Base-by-base conservation (phyloP, 2,329 filamentous ascomycete genomes). In the Colletotrichum liaoningense region DNA sequence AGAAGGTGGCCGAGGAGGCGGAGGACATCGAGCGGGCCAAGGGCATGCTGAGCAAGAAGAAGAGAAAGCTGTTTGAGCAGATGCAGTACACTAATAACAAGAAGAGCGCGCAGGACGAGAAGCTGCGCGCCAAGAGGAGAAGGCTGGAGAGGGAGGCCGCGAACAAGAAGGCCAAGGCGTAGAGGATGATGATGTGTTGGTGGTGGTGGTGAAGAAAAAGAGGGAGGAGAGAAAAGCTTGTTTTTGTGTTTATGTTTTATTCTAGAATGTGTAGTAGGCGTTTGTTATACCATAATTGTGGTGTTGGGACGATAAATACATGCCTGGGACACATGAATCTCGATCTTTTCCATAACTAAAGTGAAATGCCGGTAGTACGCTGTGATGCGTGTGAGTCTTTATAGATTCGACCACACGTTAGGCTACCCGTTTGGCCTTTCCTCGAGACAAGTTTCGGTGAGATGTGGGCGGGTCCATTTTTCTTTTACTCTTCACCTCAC, bases 1-100 rank as follows among this genome's bases (percentile, higher is more conserved):
- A 93, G 86, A 92, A 94, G 84, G 90, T 91, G 46, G 90, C 91
- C 73, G 88, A 92, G 79, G 94, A 97, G 80, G 92, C 93, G 4
- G 97, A 98, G 83, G 95, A 98, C 79, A 84, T 97, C 72, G 95
- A 98, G 83, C 90, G 96, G 75, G 93, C 94, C 82, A 98, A 98
- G 91, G 97, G 97, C 86, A 99, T 99, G 97, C 92, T 98, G 88
- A 94, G 93, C 83, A 94, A 97, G 84, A 97, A 97, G 90, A 99
- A 98, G 92, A 90, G 97, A 79, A 98, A 98, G 91, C 87, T 98
- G 79, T 93, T 96, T 77, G 97, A 98, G 88, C 97, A 98, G 87
- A 99, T 99, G 94, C 89, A 95, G 80, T 97, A 97, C 85, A 95
- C 92, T 75, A 98, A 98, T 84, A 95, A 93, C 85, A 95, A 97